These are phyloP conservation scores for Erodium moschatum DNA, from an alignment of 441 rosid species.

Conservation along the genomic window DNA sequence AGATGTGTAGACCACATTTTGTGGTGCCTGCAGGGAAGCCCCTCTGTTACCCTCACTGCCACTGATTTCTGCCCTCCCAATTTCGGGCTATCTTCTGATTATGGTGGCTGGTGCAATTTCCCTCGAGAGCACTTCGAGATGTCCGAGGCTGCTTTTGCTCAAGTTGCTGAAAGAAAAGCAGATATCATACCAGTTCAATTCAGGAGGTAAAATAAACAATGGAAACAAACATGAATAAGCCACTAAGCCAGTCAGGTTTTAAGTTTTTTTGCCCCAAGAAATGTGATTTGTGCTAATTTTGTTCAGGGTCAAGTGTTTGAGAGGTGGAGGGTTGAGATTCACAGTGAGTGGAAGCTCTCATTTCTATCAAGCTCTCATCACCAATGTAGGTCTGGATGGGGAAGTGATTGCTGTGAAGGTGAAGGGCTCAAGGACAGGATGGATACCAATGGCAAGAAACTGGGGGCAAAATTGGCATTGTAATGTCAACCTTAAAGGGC, in stretches of 20 bases:
- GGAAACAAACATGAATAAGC: too few species aligned
- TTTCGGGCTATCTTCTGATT: conserved; percentile 64
- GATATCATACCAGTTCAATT: conserved; percentile 72
- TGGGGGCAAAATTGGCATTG: conserved; percentile 91
- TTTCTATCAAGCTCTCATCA: conserved; percentile 62
- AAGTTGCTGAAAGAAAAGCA: conserved; percentile 61
- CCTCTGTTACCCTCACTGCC: conserved; percentile 69
- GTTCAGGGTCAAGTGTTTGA: conserved; percentile 56
- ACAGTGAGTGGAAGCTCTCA: conserved; percentile 55
- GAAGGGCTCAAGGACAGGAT: conserved; percentile 81
- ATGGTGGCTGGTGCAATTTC: conserved; percentile 89
- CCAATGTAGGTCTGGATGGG: conserved; percentile 71
- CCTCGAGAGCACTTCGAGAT: conserved; percentile 81
- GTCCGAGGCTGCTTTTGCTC: conserved; percentile 74
- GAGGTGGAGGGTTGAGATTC: conserved; percentile 65
- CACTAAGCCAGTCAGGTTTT: too few species aligned
- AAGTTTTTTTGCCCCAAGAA: background rate
- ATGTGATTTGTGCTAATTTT: conserved; percentile 11
- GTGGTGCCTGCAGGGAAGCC: conserved; percentile 84
- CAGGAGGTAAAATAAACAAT: conserved; percentile 34
- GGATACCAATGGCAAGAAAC: conserved; percentile 86
- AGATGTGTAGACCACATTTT: conserved; percentile 78
- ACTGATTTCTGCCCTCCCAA: conserved; percentile 93
- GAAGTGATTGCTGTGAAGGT: conserved; percentile 70
- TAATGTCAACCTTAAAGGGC: conserved; percentile 56